phyloP scores from a whole-genome alignment of 1,139 yeast species.

The Saccharomycopsis hybrid region DNA sequence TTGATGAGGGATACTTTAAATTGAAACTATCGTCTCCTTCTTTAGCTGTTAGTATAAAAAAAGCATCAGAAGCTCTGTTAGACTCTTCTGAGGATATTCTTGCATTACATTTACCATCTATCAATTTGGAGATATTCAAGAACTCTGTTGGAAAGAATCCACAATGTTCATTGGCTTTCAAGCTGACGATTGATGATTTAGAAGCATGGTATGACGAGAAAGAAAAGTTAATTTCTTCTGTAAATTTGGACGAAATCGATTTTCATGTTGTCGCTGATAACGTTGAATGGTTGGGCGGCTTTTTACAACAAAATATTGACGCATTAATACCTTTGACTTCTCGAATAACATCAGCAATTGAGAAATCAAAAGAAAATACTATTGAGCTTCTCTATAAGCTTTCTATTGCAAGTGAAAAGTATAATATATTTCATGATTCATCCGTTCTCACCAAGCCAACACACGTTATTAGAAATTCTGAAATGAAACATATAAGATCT shows the following conservation, averaged over 20 bases:
- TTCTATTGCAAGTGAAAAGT: conserved; percentile 55
- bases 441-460: conserved; percentile 88
- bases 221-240: conserved; percentile 5
- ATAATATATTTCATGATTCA: conserved; percentile 72
- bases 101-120: background rate
- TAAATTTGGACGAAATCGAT: conserved; percentile 13
- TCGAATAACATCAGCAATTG: background rate
- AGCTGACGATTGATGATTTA: conserved; percentile 16
- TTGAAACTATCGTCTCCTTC: too few species aligned
- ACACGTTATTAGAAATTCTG: conserved; percentile 62
- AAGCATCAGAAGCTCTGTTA: background rate
- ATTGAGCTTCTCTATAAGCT: conserved; percentile 47
- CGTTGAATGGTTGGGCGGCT: conserved; percentile 3
- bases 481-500: conserved; percentile 62
- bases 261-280: background rate
- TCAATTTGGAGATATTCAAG: background rate
- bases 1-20: too few species aligned
- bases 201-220: conserved; percentile 36
- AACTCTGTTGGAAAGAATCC: background rate
- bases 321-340: conserved; percentile 11
- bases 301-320: background rate
- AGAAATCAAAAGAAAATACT: conserved; percentile 26
- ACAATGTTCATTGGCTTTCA: conserved; percentile 24
- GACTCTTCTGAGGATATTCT: background rate
- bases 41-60: conserved; percentile 10